Evolutionary conservation across 2,329 filamentous ascomycete species (phyloP).

Genomic region (Aspergillus latus): DNA sequence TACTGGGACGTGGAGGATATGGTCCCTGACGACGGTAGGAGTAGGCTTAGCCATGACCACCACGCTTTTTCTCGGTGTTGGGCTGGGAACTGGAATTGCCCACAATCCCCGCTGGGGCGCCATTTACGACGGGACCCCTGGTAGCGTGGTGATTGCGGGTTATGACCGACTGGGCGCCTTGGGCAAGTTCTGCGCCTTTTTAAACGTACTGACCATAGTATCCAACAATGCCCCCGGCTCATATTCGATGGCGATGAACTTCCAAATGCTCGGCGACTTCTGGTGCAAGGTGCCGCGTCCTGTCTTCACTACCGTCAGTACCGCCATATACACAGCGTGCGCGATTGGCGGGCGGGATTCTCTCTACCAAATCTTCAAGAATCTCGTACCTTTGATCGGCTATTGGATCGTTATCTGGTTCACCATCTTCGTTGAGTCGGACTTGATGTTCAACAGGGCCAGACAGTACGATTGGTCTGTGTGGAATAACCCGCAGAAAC

Average conservation of each 20-base stretch:
- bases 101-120: conserved; percentile 28
- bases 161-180: conserved; percentile 43
- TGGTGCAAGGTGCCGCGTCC: conserved; percentile 43
- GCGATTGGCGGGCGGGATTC: conserved; percentile 46
- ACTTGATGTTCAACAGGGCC: conserved; percentile 44
- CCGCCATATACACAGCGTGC: conserved; percentile 44
- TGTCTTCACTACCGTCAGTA: conserved; percentile 44
- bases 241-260: conserved; percentile 47
- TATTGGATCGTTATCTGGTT: conserved; percentile 49
- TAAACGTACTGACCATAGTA: conserved; percentile 45
- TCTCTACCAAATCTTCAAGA: conserved; percentile 46
- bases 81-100: conserved; percentile 41
- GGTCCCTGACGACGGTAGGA: conserved; percentile 40
- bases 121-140: conserved; percentile 29
- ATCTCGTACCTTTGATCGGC: conserved; percentile 49
- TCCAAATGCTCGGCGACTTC: conserved; percentile 44
- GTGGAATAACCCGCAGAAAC: conserved; percentile 40
- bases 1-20: conserved; percentile 38
- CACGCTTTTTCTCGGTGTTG: conserved; percentile 42
- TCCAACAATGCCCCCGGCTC: conserved; percentile 47
- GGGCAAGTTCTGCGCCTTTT: conserved; percentile 45
- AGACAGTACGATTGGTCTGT: conserved; percentile 42
- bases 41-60: conserved; percentile 35
- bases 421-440: conserved; percentile 44
- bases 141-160: conserved; percentile 40